A percentile compares a stretch with the other conserved stretches of the same genome.
Evolutionary conservation across 2,329 filamentous ascomycete genomes (phyloP).

Genomic region (Nothophoma quercina): DNA sequence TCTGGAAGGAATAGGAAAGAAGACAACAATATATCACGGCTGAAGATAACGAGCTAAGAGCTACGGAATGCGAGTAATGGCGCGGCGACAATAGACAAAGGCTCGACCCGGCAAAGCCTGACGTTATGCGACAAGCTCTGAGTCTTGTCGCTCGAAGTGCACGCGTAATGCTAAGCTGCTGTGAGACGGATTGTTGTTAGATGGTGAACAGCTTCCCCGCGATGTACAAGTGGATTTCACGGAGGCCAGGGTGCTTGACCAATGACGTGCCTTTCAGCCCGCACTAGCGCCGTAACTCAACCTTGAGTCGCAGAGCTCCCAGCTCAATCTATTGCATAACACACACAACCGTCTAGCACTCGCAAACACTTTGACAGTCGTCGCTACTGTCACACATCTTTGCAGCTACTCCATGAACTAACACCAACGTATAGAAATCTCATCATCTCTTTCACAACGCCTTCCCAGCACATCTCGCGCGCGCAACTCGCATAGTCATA

Average conservation of each 20-base stretch:
- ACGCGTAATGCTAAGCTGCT: neutral
- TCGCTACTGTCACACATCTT: neutral
- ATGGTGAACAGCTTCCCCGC: slow-evolving; percentile 5
- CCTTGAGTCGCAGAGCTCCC: neutral
- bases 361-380: neutral
- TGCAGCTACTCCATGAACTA: neutral
- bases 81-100: neutral
- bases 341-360: neutral
- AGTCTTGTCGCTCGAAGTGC: neutral
- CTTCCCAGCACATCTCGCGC: neutral
- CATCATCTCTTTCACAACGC: neutral
- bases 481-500: neutral
- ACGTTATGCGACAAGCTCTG: too few relatives aligned
- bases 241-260: slow-evolving; percentile 12
- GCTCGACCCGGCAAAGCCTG: neutral
- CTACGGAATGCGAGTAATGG: neutral
- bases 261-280: slow-evolving; percentile 10
- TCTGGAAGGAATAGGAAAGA: neutral
- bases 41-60: neutral
- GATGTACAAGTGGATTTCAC: slow-evolving; percentile 27
- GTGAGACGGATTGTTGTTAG: neutral
- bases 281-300: slow-evolving; percentile 8
- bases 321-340: neutral
- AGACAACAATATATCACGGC: neutral
- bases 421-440: neutral